Base-by-base conservation (phyloP, 306 rosid species). In the Cicer bijugum region DNA sequence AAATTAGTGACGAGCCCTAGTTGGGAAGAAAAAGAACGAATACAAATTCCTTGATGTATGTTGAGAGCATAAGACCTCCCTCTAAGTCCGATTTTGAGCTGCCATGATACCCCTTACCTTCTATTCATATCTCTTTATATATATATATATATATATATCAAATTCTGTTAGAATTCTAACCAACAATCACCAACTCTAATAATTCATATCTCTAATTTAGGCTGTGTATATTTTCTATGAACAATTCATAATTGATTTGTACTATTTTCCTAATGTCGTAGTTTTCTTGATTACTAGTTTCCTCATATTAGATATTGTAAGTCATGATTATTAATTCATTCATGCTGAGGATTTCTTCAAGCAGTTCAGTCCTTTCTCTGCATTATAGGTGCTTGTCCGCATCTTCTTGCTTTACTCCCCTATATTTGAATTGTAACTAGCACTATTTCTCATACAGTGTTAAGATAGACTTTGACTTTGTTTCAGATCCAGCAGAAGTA, bases 401-500 rank as follows among this genome's bases (percentile, higher is more conserved):
- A 42, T 45, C 58, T 15, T 39, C 44, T 28, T 82, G 17, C 63
- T 47, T 47, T 38, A 8, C 51, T 52, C 15, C 48, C 38, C 37
- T 61, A n/a, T 16, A 45, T 42, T 17, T 50, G 48, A 75, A 61
- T 65, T 74, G 65, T 57, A 33, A 50, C 45, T 40, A 40, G 28
- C 46, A 6, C 23, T 64, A 53, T 19, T 37, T 76, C 51, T 17
- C 5, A 0, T 40, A 20, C 28, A 42, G 39, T 58, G 75, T 55
- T 67, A 77, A 47, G 67, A 52, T 73, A 11, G 44, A 45, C 58
- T 82, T 51, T 51, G 35, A 78, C 77, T 71, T 76, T 65, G 74
- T 67, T 77, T 74, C 78, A 90, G 86, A 78, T 82, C 69, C 69
- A 12, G 14, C 68, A 17, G 77, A 48, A 60, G 64, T 61, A 63